phyloP scores from a whole-genome alignment of 2,329 filamentous ascomycete genomes.

The Fusarium chlamydosporum region DNA sequence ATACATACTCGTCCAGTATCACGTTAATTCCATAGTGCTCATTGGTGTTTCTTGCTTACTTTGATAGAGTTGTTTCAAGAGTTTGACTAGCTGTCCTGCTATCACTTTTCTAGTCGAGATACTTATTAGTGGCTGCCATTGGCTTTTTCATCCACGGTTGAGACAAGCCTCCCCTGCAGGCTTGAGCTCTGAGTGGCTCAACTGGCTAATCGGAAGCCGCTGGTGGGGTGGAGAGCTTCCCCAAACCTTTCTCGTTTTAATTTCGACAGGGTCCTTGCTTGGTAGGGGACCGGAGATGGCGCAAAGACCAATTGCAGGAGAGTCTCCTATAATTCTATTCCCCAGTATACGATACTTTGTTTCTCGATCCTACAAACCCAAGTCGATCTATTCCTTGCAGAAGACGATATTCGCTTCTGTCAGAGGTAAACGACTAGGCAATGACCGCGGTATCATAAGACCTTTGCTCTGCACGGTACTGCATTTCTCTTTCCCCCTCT shows the following conservation, averaged over 20 bases:
- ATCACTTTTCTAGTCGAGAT: background rate
- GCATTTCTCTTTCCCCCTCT: background rate
- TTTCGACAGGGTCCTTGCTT: constrained; percentile 37
- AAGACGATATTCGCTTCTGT: background rate
- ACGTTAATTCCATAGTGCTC: background rate
- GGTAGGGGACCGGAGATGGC: constrained; percentile 28
- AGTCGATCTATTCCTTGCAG: background rate
- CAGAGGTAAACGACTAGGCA: constrained; percentile 19
- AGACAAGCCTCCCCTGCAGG: constrained; percentile 40
- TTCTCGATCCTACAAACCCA: constrained; percentile 7
- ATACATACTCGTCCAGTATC: background rate
- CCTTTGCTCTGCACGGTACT: background rate
- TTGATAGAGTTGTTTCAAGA: background rate
- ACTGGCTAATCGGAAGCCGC: constrained; percentile 15
- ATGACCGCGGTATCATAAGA: constrained; percentile 39
- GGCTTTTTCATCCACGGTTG: constrained; percentile 25
- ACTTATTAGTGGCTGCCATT: constrained; percentile 16
- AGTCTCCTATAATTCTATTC: constrained; percentile 38
- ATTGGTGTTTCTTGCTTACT: background rate
- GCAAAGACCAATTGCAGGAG: constrained; percentile 14
- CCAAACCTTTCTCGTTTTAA: constrained; percentile 43
- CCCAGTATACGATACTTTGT: constrained; percentile 9
- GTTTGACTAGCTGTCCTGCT: background rate
- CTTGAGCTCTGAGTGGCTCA: constrained; percentile 10
- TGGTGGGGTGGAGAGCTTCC: constrained; percentile 38